Evolutionary conservation across 139 green algal genomes (phyloP).

Genomic region (Tetratostichococcus sp.): DNA sequence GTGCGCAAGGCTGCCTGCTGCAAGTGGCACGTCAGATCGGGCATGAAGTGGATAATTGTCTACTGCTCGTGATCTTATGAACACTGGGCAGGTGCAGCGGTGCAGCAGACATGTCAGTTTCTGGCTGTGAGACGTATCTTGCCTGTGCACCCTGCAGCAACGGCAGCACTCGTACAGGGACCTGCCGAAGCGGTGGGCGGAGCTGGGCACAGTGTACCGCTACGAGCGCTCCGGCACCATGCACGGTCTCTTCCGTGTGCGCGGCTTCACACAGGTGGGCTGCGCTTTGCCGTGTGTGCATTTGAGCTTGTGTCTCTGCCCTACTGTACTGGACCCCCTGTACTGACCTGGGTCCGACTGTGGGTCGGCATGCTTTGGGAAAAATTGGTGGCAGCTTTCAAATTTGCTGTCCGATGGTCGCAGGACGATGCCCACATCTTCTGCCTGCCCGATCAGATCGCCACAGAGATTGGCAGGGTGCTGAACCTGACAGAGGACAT

Average conservation of each 20-base stretch:
- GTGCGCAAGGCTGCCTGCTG: no score
- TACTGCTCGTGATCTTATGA: no score
- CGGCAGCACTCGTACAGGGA: constrained; percentile 68
- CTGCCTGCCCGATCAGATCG: constrained; percentile 90
- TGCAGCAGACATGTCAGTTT: no score
- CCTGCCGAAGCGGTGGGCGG: constrained; percentile 88
- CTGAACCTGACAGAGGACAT: constrained; percentile 85
- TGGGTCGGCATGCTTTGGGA: no score
- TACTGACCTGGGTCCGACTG: no score
- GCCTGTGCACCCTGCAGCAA: constrained; percentile 13
- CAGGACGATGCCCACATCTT: constrained; percentile 99
- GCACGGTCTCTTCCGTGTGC: constrained; percentile 95
- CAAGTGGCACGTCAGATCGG: not conserved
- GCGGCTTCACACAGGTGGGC: constrained; percentile 87
- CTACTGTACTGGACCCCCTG: no score
- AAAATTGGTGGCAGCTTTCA: not conserved
- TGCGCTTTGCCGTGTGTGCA: not conserved
- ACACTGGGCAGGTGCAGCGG: no score
- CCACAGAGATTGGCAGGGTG: constrained; percentile 77
- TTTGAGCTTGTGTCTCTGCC: no score
- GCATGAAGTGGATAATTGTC: no score
- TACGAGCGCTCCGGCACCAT: constrained; percentile 94
- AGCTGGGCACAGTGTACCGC: constrained; percentile 97
- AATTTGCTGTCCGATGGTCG: not conserved
- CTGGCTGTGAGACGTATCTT: no score